phyloP scores from a whole-genome alignment of 2,329 filamentous ascomycete genomes.

The Xylariaceae sp. region DNA sequence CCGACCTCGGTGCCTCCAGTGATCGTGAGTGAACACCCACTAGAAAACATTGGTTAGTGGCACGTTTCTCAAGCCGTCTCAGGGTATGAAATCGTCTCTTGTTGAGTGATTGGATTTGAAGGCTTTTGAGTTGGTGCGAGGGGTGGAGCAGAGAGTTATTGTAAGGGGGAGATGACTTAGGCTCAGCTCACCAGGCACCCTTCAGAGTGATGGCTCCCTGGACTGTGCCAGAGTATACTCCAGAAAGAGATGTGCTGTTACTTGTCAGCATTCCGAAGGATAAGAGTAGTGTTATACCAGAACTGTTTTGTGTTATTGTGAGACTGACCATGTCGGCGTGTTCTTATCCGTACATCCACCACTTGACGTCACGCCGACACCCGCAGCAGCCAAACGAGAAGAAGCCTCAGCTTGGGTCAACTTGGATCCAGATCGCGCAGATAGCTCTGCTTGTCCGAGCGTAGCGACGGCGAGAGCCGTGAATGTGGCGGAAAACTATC shows the following conservation, averaged over 20 bases:
- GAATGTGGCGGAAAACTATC: slow-evolving; percentile 8
- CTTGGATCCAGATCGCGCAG: slow-evolving; percentile 12
- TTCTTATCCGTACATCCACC: slow-evolving; percentile 13
- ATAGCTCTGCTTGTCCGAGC: slow-evolving; percentile 5
- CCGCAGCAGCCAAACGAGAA: slow-evolving; percentile 6
- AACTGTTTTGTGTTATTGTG: no score
- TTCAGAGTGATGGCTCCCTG: slow-evolving; percentile 12
- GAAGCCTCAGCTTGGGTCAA: slow-evolving; percentile 13
- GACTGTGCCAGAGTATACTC: slow-evolving; percentile 15
- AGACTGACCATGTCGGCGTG: slow-evolving; percentile 1
- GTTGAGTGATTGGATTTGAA: no score
- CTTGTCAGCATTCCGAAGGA: no score
- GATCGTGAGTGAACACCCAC: slow-evolving; percentile 13
- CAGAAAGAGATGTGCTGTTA: slow-evolving; percentile 11
- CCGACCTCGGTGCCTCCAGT: slow-evolving; percentile 15
- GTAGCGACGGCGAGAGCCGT: slow-evolving; percentile 6
- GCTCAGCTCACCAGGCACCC: not conserved
- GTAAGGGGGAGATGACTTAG: no score
- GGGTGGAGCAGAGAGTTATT: no score
- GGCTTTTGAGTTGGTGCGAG: no score
- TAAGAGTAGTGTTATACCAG: no score
- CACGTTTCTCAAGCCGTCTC: no score
- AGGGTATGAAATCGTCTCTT: no score
- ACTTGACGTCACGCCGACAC: slow-evolving; percentile 13
- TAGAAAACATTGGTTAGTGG: no score